These are phyloP conservation scores for Xylaria digitata DNA, from an alignment of 2,329 filamentous ascomycete genomes.

Conservation along the genomic window DNA sequence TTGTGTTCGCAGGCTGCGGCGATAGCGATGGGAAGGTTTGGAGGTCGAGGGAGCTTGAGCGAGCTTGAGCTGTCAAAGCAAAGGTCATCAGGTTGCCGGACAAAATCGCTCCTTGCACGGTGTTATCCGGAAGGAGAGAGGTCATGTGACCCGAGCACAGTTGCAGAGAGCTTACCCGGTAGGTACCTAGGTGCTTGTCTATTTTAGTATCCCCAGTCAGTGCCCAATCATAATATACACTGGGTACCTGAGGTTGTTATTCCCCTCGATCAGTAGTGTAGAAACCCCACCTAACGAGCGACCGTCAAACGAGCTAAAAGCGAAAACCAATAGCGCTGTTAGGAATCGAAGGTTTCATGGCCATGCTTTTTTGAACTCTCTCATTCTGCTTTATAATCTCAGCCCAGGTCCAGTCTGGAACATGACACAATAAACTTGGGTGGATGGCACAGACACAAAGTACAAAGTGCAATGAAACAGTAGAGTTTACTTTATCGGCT, in stretches of 20 bases:
- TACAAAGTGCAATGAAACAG: conserved; percentile 4
- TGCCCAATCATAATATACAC: neutral
- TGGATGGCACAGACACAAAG: neutral
- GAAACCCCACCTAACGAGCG: neutral
- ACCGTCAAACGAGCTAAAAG: no score
- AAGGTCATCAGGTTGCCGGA: conserved; percentile 18
- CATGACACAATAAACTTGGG: neutral
- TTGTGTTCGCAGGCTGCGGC: conserved; percentile 43
- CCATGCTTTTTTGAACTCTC: neutral
- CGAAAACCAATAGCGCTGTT: no score
- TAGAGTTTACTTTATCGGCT: conserved; percentile 20
- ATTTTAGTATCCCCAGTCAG: no score
- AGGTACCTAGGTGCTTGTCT: neutral
- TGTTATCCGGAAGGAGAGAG: conserved; percentile 1
- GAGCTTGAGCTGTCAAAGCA: conserved; percentile 6
- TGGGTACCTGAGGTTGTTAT: conserved; percentile 4
- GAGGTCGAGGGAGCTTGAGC: conserved; percentile 24
- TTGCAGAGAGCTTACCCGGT: conserved; percentile 10
- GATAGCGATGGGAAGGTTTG: conserved; percentile 34
- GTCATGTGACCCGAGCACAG: conserved; percentile 32
- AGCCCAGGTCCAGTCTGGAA: neutral
- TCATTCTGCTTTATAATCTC: neutral
- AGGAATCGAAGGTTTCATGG: conserved; percentile 13
- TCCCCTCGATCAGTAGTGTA: neutral
- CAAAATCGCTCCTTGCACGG: conserved; percentile 36